Base-by-base conservation (phyloP, 352 stramenopile species). In the Globisporangium lucens region DNA sequence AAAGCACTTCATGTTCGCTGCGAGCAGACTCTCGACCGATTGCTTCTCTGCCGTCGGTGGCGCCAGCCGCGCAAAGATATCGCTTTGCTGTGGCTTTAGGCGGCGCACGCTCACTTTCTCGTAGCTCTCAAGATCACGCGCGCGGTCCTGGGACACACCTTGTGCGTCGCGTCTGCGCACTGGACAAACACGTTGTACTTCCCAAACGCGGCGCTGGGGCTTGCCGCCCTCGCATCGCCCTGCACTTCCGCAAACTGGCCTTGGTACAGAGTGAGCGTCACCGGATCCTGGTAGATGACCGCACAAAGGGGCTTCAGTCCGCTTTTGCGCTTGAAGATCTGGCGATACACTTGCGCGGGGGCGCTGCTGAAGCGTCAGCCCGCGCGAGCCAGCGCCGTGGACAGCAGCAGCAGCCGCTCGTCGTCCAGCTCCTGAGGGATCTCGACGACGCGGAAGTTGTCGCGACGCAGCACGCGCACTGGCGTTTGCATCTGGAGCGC, bases 51-150 rank as follows among this genome's bases (percentile, higher is more conserved):
- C 33, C 3, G 9, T 56, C 9, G 33, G 56, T 27, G 56, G 56
- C 9, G 7, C 10, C 4, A 62, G 0, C 1, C 10, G 35, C 10
- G 36, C 17, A 6, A 62, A 62, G n/a, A 33, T 20, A 12, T 58
- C 52, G 27, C 12, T 12, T 52, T 51, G 35, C 22, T 62, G 33
- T 1, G 20, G 56, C 15, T 62, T 51, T 5, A 58, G 13, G 22
- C 17, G 22, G 15, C 38, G 38, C 4, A 63, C 22, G 3, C 58
- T 38, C 15, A 41, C 41, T 27, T 35, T 33, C 5, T 38, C 41
- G 15, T 63, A 63, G 24, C 58, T 63, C 58, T 63, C 58, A 7
- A 63, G 22, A 55, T 22, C 13, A 35, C 58, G 12, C 22, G 24
- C 27, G 24, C 41, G 46, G 58, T 29, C 13, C 17, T 24, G 7